These are phyloP conservation scores for Pelargonium fulgidum DNA, from an alignment of 441 rosid species.

Conservation along the genomic window DNA sequence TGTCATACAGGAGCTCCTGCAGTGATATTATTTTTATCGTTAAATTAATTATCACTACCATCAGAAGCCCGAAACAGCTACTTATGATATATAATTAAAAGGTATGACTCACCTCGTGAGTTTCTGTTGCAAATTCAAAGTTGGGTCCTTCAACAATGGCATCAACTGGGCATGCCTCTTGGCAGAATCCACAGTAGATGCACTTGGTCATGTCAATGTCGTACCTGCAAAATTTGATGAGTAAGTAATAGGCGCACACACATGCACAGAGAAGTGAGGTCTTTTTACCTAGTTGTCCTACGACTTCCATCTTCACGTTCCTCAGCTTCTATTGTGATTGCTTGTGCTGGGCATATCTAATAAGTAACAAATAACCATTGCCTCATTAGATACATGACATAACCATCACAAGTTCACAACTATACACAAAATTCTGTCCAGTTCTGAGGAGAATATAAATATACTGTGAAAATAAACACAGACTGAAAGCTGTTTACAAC, in stretches of 20 bases:
- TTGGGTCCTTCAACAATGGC: slow-evolving; percentile 98
- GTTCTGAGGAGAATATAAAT: background rate
- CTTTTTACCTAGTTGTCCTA: slow-evolving; percentile 76
- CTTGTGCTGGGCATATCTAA: slow-evolving; percentile 93
- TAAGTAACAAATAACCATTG: slow-evolving; percentile 21
- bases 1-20: slow-evolving; percentile 91
- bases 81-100: background rate
- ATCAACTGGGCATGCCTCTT: slow-evolving; percentile 99
- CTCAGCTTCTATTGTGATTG: slow-evolving; percentile 94
- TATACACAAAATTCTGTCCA: background rate
- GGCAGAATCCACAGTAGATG: slow-evolving; percentile 97
- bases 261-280: background rate
- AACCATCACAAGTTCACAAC: slow-evolving; percentile 2
- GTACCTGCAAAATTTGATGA: slow-evolving; percentile 42
- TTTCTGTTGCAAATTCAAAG: slow-evolving; percentile 95
- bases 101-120: slow-evolving; percentile 61
- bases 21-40: background rate
- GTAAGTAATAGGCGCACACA: background rate
- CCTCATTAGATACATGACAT: slow-evolving; percentile 18
- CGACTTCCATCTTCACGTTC: slow-evolving; percentile 99
- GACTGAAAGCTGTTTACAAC: background rate
- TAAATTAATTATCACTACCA: slow-evolving; percentile 3
- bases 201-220: slow-evolving; percentile 98
- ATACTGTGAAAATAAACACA: background rate
- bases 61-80: background rate